Evolutionary conservation across 1,284 basidiomycete genomes (phyloP).

Genomic region (Leccinum subfulvum): DNA sequence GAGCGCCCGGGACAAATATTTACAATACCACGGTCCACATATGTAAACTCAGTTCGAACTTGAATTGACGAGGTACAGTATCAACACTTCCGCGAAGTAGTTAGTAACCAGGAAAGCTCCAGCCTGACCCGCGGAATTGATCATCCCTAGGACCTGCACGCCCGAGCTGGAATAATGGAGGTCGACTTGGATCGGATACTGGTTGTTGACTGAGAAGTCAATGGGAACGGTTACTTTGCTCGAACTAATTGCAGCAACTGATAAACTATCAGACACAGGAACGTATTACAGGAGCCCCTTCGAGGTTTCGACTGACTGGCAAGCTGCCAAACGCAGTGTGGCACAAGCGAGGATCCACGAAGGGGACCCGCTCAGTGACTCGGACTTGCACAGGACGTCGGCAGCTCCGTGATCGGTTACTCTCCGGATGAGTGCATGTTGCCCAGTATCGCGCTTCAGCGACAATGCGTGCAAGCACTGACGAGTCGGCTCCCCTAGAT

Average conservation of each 20-base stretch:
- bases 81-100: not conserved
- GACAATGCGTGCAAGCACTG: not conserved
- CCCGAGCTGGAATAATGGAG: too few relatives aligned
- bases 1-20: conserved; percentile 19
- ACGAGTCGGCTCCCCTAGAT: not conserved
- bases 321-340: not conserved
- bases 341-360: not conserved
- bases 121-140: too few relatives aligned
- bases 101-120: not conserved
- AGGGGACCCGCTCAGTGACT: not conserved
- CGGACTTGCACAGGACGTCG: not conserved
- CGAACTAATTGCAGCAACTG: too few relatives aligned
- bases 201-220: too few relatives aligned
- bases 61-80: too few relatives aligned
- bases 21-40: not conserved
- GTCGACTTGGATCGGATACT: too few relatives aligned
- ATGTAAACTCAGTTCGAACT: not conserved
- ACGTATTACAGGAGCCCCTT: too few relatives aligned
- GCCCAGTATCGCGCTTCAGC: not conserved
- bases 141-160: too few relatives aligned
- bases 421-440: not conserved
- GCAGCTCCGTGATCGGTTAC: not conserved
- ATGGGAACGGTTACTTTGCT: too few relatives aligned
- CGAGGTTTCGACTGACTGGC: not conserved
- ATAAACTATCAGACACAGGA: too few relatives aligned